Evolutionary conservation across 2,329 filamentous ascomycete genomes (phyloP).

Genomic region (Calonectria multiphialidica): DNA sequence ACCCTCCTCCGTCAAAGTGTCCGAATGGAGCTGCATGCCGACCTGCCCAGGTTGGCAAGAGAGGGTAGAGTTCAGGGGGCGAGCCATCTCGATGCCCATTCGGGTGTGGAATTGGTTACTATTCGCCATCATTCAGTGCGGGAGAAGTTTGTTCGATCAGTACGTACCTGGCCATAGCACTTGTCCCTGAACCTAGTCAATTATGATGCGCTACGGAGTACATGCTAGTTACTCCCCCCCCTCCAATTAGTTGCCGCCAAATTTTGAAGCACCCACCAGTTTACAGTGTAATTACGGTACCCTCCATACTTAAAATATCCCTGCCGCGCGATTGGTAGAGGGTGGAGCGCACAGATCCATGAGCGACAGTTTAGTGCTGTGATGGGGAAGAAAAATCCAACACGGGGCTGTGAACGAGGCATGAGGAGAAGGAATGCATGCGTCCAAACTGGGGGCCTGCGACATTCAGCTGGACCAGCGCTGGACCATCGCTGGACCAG

Average conservation of each 20-base stretch:
- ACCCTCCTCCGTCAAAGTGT: not conserved
- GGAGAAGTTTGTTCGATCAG: not conserved
- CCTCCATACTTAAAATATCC: constrained; percentile 12
- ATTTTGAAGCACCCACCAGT: not conserved
- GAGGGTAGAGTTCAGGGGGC: not conserved
- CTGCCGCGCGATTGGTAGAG: constrained; percentile 1
- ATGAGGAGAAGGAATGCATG: constrained; percentile 16
- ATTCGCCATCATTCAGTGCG: not conserved
- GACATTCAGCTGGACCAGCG: not conserved
- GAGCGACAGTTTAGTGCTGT: not conserved
- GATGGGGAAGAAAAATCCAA: constrained; percentile 5
- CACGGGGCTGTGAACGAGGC: not conserved
- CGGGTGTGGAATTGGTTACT: not conserved
- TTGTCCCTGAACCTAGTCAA: not conserved
- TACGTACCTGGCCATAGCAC: too few species aligned
- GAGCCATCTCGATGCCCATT: not conserved
- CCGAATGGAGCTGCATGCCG: not conserved
- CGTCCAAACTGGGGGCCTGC: not conserved
- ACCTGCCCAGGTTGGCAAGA: not conserved
- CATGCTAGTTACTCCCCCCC: too few species aligned
- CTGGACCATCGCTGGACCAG: too few species aligned
- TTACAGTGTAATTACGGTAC: not conserved
- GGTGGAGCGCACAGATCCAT: not conserved
- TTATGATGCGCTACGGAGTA: not conserved
- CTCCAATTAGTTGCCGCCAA: not conserved